Conservation (phyloP, 805 yeast species). For the Saturnispora ahearnii region DNA sequence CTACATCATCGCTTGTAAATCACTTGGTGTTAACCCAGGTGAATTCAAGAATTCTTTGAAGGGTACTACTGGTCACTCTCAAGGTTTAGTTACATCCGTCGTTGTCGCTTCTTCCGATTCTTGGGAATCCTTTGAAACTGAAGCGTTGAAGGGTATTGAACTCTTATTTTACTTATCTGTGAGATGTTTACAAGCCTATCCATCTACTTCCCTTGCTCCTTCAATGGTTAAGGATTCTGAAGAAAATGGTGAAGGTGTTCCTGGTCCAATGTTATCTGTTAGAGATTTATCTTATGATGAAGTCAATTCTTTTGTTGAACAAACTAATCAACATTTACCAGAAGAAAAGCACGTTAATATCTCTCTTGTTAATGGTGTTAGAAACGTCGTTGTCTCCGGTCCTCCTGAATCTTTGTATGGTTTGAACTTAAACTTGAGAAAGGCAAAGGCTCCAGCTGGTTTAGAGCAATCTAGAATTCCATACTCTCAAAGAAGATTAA, state of each 20-base stretch:
- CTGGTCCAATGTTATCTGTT: conserved; percentile 94
- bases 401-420: conserved; percentile 98
- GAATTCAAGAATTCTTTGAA: conserved; percentile 59
- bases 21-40: conserved; percentile 84
- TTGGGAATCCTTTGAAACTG: conserved; percentile 73
- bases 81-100: conserved; percentile 87
- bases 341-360: conserved; percentile 81
- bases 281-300: conserved; percentile 77
- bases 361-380: conserved; percentile 90
- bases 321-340: conserved; percentile 91
- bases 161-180: conserved; percentile 89
- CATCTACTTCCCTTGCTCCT: conserved; percentile 91
- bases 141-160: conserved; percentile 71
- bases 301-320: conserved; percentile 69
- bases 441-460: conserved; percentile 90
- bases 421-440: conserved; percentile 82
- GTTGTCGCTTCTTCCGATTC: conserved; percentile 76
- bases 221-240: conserved; percentile 84
- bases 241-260: conserved; percentile 91
- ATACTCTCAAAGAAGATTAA: conserved; percentile 84
- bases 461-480: conserved; percentile 95
- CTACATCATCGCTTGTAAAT: conserved; percentile 78
- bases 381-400: conserved; percentile 92
- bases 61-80: conserved; percentile 86
- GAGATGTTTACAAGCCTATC: conserved; percentile 82